phyloP scores from a whole-genome alignment of 306 rosid species.

The Dryas octopetala region DNA sequence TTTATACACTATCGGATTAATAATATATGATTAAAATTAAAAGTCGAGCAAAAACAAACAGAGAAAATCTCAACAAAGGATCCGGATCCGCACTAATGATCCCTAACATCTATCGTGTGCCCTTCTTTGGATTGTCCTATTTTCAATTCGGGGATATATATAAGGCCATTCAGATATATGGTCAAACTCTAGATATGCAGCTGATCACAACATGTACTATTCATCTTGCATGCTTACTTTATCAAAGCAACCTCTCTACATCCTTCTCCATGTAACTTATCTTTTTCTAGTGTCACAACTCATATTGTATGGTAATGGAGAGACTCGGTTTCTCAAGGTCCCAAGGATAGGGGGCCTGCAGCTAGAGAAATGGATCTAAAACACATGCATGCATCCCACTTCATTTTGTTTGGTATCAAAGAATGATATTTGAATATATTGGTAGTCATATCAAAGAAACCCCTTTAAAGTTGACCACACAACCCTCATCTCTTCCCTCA shows the following conservation, averaged over 20 bases:
- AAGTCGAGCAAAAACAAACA: no score
- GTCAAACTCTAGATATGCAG: neutral
- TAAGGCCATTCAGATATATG: neutral
- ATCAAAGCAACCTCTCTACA: neutral
- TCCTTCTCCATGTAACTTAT: neutral
- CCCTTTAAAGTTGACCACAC: constrained; percentile 22
- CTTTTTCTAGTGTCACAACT: constrained; percentile 3
- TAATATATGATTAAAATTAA: no score
- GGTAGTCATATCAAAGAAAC: constrained; percentile 14
- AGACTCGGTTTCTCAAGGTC: neutral
- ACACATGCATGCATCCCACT: neutral
- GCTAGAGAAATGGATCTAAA: neutral
- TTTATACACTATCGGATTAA: no score
- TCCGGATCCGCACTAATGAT: neutral
- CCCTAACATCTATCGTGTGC: neutral
- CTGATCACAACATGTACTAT: constrained; percentile 8
- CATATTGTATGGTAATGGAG: constrained; percentile 20
- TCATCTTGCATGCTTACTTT: constrained; percentile 23
- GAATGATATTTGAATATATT: neutral
- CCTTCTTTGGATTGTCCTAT: neutral
- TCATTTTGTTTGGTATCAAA: constrained; percentile 8
- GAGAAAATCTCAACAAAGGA: no score
- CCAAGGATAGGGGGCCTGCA: neutral
- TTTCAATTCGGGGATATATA: neutral
- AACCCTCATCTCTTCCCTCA: neutral